These are phyloP conservation scores for Plasmodium gaboni DNA, from an alignment of 169 alveolate genomes.

Conservation along the genomic window DNA sequence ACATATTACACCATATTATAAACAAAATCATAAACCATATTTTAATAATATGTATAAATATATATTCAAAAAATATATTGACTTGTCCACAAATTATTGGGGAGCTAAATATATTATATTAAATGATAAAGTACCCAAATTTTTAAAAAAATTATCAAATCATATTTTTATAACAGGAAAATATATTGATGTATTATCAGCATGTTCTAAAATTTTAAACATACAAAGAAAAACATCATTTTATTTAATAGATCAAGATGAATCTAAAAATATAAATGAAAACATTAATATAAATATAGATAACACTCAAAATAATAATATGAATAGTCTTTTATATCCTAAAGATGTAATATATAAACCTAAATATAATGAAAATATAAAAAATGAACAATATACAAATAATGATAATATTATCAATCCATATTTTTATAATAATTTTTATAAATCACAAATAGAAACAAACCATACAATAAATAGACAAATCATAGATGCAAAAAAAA, in stretches of 20 bases:
- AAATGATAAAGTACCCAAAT: constrained; percentile 43
- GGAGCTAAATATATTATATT: constrained; percentile 71
- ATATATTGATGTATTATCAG: constrained; percentile 51
- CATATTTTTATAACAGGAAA: constrained; percentile 70
- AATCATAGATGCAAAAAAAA: not conserved
- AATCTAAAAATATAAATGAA: not conserved
- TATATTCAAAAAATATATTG: constrained; percentile 66
- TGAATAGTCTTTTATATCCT: not conserved
- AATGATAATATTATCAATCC: not conserved
- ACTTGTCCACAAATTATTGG: constrained; percentile 72
- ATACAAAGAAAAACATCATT: not conserved
- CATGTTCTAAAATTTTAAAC: constrained; percentile 63
- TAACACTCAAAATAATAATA: not conserved
- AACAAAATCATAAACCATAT: constrained; percentile 59
- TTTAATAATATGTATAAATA: constrained; percentile 58
- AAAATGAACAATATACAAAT: not conserved
- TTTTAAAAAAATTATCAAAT: constrained; percentile 34
- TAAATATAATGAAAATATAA: not conserved
- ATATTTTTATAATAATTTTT: no score
- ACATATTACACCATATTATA: constrained; percentile 70
- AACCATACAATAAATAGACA: not conserved
- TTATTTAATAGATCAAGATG: not conserved
- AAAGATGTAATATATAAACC: no score
- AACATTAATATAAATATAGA: not conserved
- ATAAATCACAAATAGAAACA: no score